Evolutionary conservation across 192 early-diverging fungal genomes (phyloP), one percentile per base, ranked within the genome.

Genomic region (Coemansia sp.): DNA sequence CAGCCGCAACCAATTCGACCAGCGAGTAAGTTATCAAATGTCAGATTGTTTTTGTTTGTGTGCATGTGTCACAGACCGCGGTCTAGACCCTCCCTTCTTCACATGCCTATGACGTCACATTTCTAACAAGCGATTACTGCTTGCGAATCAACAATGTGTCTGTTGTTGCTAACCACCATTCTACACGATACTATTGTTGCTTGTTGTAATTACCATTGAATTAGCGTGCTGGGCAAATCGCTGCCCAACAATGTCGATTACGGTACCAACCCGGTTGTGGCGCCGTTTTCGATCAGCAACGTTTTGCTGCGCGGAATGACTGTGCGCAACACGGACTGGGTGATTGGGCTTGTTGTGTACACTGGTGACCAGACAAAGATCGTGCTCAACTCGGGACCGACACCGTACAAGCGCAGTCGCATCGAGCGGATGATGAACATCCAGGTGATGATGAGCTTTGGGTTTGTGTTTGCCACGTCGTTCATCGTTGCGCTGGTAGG

Each of bases 331-430:
- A 99, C 98, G 3, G 72, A 88, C 64, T 97, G 93, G 87, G 86
- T 90, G 8, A 92, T 95, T 72, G 95, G 93, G 12, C 80, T 95
- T 48, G 94, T 89, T 0, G 75, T 96, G 17, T 98, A 90, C 75
- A 96, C 95, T 10, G 98, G 98, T 21, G 75, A 86, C 64, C 95
- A 99, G 19, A 93, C 95, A 32, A 98, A 98, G 75, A 94, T 99
- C 48, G 94, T 97, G 91, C 76, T 97, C 62, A 99, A 99, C 75
- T 89, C 93, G 4, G 95, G 96, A n/a, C 86, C 86, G 48, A 97
- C 96, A 1, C 96, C 96, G 9, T 92, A 89, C 57, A 99, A 98
- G 75, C 91, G 94, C 41, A 93, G 91, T 78, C 85, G 89, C 46
- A 93, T 98, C 66, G 95, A 96, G 77, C 88, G 91, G 65, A 91